Evolutionary conservation across 116 monocot species (phyloP).

Genomic region (Cymodocea nodosa): DNA sequence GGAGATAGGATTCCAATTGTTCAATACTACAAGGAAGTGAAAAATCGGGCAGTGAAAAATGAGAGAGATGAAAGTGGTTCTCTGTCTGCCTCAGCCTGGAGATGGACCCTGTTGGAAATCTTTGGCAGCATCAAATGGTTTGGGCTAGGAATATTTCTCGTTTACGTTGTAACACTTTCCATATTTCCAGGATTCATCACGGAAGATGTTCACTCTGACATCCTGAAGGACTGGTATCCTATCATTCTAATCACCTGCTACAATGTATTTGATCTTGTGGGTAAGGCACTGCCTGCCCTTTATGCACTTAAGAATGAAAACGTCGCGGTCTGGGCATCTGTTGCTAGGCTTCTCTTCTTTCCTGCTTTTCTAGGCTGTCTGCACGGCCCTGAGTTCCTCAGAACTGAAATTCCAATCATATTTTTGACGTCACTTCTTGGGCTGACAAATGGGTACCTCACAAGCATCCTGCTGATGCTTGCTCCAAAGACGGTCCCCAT

Average conservation of each 20-base stretch:
- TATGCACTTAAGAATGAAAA: conserved; percentile 13
- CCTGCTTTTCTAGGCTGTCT: conserved; percentile 16
- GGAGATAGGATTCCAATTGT: conserved; percentile 17
- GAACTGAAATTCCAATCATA: conserved; percentile 12
- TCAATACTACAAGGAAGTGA: conserved; percentile 19
- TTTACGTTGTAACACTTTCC: conserved; percentile 23
- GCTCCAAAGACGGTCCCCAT: conserved; percentile 22
- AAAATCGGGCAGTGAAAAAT: conserved; percentile 1
- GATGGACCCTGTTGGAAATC: conserved; percentile 15
- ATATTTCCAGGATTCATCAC: conserved; percentile 26
- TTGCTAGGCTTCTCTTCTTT: conserved; percentile 20
- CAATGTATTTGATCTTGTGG: conserved; percentile 27
- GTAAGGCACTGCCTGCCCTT: conserved; percentile 16
- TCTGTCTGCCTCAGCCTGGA: conserved; percentile 3
- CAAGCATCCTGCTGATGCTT: conserved; percentile 18
- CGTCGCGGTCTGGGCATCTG: conserved; percentile 5
- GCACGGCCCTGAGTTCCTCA: conserved; percentile 18
- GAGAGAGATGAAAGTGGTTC: conserved; percentile 6
- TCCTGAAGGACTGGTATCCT: conserved; percentile 23
- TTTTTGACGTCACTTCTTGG: conserved; percentile 20
- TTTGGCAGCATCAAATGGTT: conserved; percentile 12
- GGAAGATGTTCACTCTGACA: conserved; percentile 19
- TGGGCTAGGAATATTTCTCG: conserved; percentile 19
- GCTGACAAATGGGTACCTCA: conserved; percentile 23
- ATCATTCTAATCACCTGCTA: conserved; percentile 16